Percentiles rank a stretch among this genome's conserved stretches.
Conservation (phyloP, 2,329 filamentous ascomycete genomes). For the Alternaria triticimaculans region DNA sequence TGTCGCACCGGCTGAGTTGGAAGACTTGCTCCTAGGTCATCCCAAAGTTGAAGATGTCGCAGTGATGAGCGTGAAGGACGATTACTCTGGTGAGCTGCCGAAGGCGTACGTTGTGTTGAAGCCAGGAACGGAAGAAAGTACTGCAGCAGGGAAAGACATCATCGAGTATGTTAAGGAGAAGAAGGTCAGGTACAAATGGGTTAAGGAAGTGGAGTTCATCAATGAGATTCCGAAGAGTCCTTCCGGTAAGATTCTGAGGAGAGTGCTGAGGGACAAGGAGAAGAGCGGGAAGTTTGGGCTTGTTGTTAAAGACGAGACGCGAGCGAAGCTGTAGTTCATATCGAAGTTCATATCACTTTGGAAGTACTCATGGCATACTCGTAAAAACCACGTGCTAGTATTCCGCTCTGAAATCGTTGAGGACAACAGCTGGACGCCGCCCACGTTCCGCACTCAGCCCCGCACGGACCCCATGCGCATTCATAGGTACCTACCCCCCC, state of each 20-base stretch:
- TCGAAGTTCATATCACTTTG: too few species aligned
- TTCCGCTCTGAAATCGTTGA: too few species aligned
- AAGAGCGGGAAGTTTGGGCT: slow-evolving; percentile 42
- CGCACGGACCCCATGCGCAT: too few species aligned
- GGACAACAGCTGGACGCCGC: too few species aligned
- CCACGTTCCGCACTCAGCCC: too few species aligned
- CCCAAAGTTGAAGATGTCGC: slow-evolving; percentile 63
- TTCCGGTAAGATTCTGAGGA: slow-evolving; percentile 56
- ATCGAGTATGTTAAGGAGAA: slow-evolving; percentile 52
- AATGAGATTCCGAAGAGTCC: slow-evolving; percentile 57
- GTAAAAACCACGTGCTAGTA: too few species aligned
- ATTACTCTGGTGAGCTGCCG: slow-evolving; percentile 58
- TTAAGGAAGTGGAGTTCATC: slow-evolving; percentile 56
- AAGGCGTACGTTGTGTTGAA: slow-evolving; percentile 55
- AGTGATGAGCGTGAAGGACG: slow-evolving; percentile 61
- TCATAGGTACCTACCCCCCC: too few species aligned
- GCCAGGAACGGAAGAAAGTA: slow-evolving; percentile 37
- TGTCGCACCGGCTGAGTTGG: slow-evolving; percentile 68
- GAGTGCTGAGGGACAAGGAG: slow-evolving; percentile 53
- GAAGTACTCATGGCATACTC: too few species aligned
- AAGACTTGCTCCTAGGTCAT: slow-evolving; percentile 67
- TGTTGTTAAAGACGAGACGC: slow-evolving; percentile 24
- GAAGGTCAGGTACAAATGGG: slow-evolving; percentile 56
- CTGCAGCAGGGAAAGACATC: slow-evolving; percentile 50
- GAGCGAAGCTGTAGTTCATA: slow-evolving; percentile 53